phyloP scores from a whole-genome alignment of 1,284 basidiomycete genomes.

The Microbotryomycetes sp. region DNA sequence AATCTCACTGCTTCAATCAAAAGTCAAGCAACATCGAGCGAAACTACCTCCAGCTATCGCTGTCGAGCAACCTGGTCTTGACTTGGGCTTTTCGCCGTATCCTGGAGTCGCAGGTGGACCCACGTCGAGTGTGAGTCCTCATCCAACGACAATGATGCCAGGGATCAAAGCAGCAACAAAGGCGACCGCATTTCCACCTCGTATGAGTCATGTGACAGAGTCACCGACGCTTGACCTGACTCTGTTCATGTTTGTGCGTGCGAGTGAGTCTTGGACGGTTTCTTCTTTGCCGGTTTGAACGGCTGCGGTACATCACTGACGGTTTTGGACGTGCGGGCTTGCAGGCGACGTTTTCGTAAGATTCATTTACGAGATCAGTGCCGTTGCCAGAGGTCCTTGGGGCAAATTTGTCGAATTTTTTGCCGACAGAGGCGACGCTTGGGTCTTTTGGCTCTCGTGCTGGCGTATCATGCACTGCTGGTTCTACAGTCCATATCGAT shows the following conservation, averaged over 20 bases:
- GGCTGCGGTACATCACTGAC: background rate
- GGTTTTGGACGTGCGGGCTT: background rate
- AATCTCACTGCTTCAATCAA: conserved; percentile 26
- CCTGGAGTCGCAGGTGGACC: background rate
- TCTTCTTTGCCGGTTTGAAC: background rate
- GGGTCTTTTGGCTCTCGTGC: conserved; percentile 30
- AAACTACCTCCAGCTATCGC: background rate
- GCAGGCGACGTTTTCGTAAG: conserved; percentile 19
- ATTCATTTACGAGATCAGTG: conserved; percentile 4
- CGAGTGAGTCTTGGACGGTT: conserved; percentile 35
- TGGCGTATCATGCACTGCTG: conserved; percentile 35
- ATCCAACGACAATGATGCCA: background rate
- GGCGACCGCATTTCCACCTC: background rate
- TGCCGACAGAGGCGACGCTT: conserved; percentile 28
- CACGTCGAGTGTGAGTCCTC: background rate
- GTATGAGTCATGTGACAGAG: conserved; percentile 6
- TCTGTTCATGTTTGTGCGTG: conserved; percentile 43
- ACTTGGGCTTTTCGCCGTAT: background rate
- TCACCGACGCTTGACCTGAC: conserved; percentile 44
- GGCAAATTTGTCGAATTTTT: conserved; percentile 16
- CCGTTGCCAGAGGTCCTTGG: background rate
- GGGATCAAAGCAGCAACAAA: background rate
- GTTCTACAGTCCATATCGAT: conserved; percentile 40
- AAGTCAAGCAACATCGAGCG: background rate
- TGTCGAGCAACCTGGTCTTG: background rate